Conservation (phyloP, 192 early-diverging fungal species). For the Glomus cerebriforme region DNA sequence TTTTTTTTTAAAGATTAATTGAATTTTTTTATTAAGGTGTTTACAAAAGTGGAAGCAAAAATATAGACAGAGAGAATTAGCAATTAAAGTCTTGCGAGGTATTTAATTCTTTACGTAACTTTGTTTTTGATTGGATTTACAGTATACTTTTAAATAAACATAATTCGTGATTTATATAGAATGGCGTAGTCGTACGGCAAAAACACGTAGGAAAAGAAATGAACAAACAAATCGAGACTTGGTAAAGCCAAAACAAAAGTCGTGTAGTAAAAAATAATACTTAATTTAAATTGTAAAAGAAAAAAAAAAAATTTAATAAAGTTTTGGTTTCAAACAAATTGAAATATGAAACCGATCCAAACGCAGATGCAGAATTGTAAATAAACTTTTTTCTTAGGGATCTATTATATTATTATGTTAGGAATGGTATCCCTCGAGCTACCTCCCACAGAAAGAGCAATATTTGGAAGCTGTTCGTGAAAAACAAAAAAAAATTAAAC, state of each 20-base stretch:
- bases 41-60: slow-evolving; percentile 1
- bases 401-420: no score
- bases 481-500: no score
- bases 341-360: no score
- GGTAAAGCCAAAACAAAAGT: not conserved
- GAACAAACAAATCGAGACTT: not conserved
- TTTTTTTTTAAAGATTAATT: not conserved
- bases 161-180: not conserved
- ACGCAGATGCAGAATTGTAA: no score
- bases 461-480: no score
- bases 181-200: not conserved
- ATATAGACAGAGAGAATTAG: not conserved
- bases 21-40: not conserved
- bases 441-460: no score
- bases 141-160: not conserved
- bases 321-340: no score
- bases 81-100: slow-evolving; percentile 1
- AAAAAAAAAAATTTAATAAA: no score
- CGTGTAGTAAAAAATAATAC: no score
- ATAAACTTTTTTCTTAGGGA: no score
- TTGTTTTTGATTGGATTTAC: not conserved
- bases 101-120: not conserved
- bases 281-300: no score
- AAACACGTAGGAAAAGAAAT: not conserved
- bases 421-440: no score